phyloP scores from a whole-genome alignment of 164 flowering plant species.

The Echeveria elegans region DNA sequence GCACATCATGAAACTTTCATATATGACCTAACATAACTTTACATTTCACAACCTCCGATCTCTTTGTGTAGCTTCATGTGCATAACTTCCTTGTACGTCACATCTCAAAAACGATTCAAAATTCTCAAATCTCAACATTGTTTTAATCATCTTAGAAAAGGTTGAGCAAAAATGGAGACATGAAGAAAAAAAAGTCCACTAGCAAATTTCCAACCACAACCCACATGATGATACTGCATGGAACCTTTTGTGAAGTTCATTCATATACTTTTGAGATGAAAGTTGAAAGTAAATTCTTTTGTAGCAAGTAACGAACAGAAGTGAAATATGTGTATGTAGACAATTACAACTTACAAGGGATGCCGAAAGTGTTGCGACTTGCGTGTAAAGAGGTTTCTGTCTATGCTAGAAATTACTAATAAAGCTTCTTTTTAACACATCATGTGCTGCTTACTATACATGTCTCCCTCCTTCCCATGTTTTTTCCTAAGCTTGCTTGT shows the following conservation, averaged over 20 bases:
- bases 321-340: too few species aligned
- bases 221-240: too few species aligned
- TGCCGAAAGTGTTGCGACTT: neutral
- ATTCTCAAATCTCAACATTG: too few species aligned
- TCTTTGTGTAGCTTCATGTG: neutral
- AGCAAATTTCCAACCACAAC: neutral
- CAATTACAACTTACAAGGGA: too few species aligned
- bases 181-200: too few species aligned
- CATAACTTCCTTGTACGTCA: neutral
- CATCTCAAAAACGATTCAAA: neutral
- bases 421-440: neutral
- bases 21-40: neutral
- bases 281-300: neutral
- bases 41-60: constrained; percentile 1
- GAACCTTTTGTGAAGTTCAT: too few species aligned
- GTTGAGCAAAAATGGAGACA: neutral
- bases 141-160: neutral
- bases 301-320: neutral
- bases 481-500: constrained; percentile 2
- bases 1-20: neutral
- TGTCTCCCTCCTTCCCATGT: constrained; percentile 6
- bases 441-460: neutral
- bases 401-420: neutral
- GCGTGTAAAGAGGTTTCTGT: neutral
- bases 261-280: too few species aligned